Evolutionary conservation across 1,139 yeast species (phyloP).

Genomic region (Pneumocystis oryctolagi): DNA sequence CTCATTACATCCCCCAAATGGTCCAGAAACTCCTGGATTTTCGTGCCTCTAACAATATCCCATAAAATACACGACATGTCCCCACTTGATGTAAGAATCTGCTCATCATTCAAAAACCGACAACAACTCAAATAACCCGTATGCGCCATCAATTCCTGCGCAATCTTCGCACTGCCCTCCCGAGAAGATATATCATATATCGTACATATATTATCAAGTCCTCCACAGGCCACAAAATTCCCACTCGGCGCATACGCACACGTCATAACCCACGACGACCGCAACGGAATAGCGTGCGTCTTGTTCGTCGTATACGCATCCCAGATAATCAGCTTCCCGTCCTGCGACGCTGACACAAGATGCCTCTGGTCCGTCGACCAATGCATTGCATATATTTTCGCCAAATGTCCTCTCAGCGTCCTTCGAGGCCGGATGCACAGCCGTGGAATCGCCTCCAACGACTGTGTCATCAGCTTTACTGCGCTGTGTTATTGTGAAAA

Average conservation of each 20-base stretch:
- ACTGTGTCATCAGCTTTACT: constrained; percentile 11
- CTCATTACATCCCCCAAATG: constrained; percentile 72
- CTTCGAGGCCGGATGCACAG: constrained; percentile 15
- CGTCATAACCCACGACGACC: constrained; percentile 61
- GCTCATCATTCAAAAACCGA: constrained; percentile 43
- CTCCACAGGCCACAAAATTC: constrained; percentile 59
- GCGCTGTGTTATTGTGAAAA: too few species aligned
- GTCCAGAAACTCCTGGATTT: constrained; percentile 45
- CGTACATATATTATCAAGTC: constrained; percentile 65
- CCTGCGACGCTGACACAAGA: constrained; percentile 66
- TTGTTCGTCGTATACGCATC: constrained; percentile 63
- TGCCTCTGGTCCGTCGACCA: constrained; percentile 52
- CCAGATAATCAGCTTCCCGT: constrained; percentile 77
- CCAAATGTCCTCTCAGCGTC: constrained; percentile 48
- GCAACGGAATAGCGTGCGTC: constrained; percentile 41
- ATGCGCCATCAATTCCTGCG: constrained; percentile 38
- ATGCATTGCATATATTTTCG: constrained; percentile 51
- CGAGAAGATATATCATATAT: constrained; percentile 36
- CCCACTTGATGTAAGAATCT: constrained; percentile 61
- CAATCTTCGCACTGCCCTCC: constrained; percentile 14
- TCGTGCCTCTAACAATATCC: constrained; percentile 54
- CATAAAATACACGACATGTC: constrained; percentile 70
- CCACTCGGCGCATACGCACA: constrained; percentile 62
- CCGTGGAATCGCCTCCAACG: constrained; percentile 13
- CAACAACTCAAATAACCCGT: constrained; percentile 68